Evolutionary conservation across 2,329 filamentous ascomycete genomes (phyloP), one percentile per base, ranked within the genome.

Genomic region (Decorospora gaudefroyi): DNA sequence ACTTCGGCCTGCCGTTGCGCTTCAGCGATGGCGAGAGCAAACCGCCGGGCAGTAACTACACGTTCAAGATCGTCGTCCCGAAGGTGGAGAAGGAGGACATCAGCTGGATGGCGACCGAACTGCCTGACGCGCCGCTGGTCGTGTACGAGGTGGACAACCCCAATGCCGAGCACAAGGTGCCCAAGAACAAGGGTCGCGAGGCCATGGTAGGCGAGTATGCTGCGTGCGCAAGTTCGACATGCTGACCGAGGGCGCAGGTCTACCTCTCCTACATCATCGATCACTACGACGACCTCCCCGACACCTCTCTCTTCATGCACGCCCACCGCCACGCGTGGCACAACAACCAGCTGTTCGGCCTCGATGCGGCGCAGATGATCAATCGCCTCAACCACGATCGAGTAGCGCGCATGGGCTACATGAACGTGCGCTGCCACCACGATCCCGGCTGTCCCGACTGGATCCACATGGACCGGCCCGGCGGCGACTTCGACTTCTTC

Each of bases 191-290:
- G 59, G 82, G 82, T 29, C 76, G 81, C 56, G 82, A 85, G 64
- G 79, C 79, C 16, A 83, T 84, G 65, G 65, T 69, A 59, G 10
- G 65, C 23, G 16, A 10, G 21, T 16, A 15, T 2, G 16, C n/a
- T 6, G 13, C 16, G 10, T 30, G 12, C 10, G 3, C 4, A n/a
- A 12, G 6, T 9, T n/a, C 9, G 25, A 31, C 37, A 46, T 6
- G 45, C 46, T 57, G 37, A 55, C 22, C 5, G 5, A 16, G 6
- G 12, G 35, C 23, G 27, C 42, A 70, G 66, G 65, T 69, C 31
- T 85, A 85, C 62, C 71, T 85, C 33, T 79, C 79, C 29, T 84
- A 81, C 64, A 78, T 85, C 49, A 81, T 85, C 60, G 80, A 85
- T 51, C 74, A 82, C 60, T 85, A 85, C 64, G 70, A 83, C 29